Percentiles rank a stretch among this genome's conserved stretches.
Evolutionary conservation across 257 asterid genomes (phyloP).

Genomic region (Przewalskia tangutica): DNA sequence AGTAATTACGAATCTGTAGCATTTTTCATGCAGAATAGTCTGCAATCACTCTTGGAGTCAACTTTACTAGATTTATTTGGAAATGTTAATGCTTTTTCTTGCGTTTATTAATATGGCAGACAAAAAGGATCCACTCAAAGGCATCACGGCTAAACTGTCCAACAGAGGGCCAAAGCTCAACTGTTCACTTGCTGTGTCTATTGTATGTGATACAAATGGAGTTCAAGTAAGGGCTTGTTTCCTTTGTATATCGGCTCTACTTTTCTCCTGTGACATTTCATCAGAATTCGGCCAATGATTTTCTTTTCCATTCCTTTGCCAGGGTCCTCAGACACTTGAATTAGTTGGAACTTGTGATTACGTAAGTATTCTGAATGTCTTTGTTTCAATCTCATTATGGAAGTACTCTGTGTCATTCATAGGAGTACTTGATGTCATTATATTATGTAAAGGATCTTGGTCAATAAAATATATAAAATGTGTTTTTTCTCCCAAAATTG

Average conservation of each 20-base stretch:
- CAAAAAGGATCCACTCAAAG: slow-evolving; percentile 47
- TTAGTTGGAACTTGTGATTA: slow-evolving; percentile 61
- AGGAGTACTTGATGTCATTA: background rate
- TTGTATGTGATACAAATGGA: slow-evolving; percentile 58
- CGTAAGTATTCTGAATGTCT: slow-evolving; percentile 37
- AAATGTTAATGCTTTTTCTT: slow-evolving; percentile 11
- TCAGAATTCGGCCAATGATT: background rate
- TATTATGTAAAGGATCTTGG: background rate
- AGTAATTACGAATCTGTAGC: background rate
- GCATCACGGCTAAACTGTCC: slow-evolving; percentile 62
- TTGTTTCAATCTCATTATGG: background rate
- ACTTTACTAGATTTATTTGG: background rate
- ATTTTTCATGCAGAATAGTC: background rate
- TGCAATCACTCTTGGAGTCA: background rate
- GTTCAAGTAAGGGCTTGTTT: slow-evolving; percentile 43
- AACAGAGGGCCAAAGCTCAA: slow-evolving; percentile 36
- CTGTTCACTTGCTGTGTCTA: slow-evolving; percentile 83
- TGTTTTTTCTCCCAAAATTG: background rate
- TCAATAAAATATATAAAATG: background rate
- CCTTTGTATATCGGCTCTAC: background rate
- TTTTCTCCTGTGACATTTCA: background rate
- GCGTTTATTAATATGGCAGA: slow-evolving; percentile 42
- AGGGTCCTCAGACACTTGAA: slow-evolving; percentile 64
- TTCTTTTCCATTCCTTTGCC: slow-evolving; percentile 17
- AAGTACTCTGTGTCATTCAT: too few relatives aligned